Evolutionary conservation across 23 red algal genomes (phyloP).

Genomic region (Gracilariopsis chorda): DNA sequence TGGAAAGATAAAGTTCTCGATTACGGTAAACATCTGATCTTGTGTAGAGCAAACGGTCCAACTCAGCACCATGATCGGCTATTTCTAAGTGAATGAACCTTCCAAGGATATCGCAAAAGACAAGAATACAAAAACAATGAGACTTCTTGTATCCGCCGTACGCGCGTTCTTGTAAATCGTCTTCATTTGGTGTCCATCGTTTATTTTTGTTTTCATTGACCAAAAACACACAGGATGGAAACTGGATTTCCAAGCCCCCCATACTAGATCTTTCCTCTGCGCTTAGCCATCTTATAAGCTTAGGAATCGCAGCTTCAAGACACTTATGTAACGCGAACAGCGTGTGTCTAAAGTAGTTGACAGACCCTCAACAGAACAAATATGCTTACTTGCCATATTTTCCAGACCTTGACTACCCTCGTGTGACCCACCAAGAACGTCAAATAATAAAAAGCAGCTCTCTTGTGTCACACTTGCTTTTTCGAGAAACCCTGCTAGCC

Average conservation of each 20-base stretch:
- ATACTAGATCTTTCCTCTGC: neutral
- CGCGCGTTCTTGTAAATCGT: neutral
- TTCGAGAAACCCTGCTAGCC: no score
- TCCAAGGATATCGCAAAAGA: constrained; percentile 7
- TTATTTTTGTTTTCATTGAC: neutral
- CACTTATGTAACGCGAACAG: neutral
- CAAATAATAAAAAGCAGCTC: no score
- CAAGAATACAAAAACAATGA: neutral
- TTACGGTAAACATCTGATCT: neutral
- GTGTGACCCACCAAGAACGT: no score
- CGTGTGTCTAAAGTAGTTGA: neutral
- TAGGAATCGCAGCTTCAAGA: neutral
- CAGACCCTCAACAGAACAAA: no score
- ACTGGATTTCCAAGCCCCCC: neutral
- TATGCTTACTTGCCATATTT: no score
- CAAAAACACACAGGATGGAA: neutral
- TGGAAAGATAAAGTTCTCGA: neutral
- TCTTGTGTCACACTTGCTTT: no score
- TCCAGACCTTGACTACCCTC: no score
- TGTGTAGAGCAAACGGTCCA: neutral
- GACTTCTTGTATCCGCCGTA: constrained; percentile 20
- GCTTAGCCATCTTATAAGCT: neutral
- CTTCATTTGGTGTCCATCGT: neutral
- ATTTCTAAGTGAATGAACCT: neutral
- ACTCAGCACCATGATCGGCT: neutral